Base-by-base conservation (phyloP, 306 rosid species). In the Vicia sativa region DNA sequence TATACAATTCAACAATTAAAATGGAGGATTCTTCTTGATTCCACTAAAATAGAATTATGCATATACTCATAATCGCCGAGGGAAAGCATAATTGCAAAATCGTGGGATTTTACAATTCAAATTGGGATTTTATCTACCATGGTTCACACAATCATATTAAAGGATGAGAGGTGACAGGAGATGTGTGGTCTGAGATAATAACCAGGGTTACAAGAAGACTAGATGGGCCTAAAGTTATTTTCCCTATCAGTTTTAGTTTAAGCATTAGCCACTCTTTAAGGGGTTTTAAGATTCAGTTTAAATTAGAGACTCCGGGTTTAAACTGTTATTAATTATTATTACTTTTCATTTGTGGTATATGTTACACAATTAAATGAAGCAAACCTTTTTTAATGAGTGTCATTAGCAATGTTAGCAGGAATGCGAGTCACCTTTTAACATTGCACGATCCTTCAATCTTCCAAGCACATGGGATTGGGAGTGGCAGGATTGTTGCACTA, bases 241-340 rank as follows among this genome's bases (percentile, higher is more conserved):
- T 46, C 28, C 37, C 3, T 15, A 59, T 45, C 26, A 46, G 14
- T 58, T 59, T 43, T 29, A 28, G 42, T 42, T 56, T 38, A 14
- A 37, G 38, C 23, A 28, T 21, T 18, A 53, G 71, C 48, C 54
- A 39, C 18, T 21, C 23, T 70, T 42, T 45, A 38, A n/a, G 38
- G 50, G 19, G 12, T 53, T 54, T 58, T 41, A 31, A 38, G 65
- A 29, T 53, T 25, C 77, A 11, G 21, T 54, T 72, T 26, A 34
- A 29, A 46, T 59, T 11, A 11, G 49, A 35, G 50, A 35, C 50
- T 2, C 28, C n/a, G 26, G n/a, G 63, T 35, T 48, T 62, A 12
- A 49, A 38, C 60, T 50, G 1, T 49, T 54, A 3, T 29, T 29
- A 6, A 21, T 21, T 21, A 39, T 60, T 34, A 35, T 46, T n/a